Evolutionary conservation across 1,139 yeast genomes (phyloP).

Genomic region (Scheffersomyces titani): DNA sequence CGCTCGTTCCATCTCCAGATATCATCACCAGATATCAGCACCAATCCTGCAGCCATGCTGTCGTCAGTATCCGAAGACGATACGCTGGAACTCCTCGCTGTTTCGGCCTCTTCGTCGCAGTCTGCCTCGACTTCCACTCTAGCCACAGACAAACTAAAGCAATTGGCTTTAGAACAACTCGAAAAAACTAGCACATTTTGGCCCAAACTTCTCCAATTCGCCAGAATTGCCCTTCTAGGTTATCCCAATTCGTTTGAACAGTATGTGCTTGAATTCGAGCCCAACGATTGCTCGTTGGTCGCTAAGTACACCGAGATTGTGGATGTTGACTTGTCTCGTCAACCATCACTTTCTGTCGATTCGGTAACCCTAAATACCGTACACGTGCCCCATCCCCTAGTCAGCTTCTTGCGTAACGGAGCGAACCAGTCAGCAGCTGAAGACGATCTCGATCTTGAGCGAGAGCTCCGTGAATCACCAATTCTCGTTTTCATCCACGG

Average conservation of each 20-base stretch:
- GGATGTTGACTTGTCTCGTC: slow-evolving; percentile 30
- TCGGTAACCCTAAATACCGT: slow-evolving; percentile 40
- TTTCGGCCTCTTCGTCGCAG: slow-evolving; percentile 4
- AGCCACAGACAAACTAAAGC: slow-evolving; percentile 2
- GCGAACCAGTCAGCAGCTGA: slow-evolving; percentile 20
- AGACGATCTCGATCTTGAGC: slow-evolving; percentile 26
- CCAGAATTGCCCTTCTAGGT: slow-evolving; percentile 24
- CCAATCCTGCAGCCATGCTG: background rate
- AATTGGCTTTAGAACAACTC: slow-evolving; percentile 5
- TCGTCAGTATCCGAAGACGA: slow-evolving; percentile 6
- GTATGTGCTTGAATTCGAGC: slow-evolving; percentile 41
- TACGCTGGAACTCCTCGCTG: slow-evolving; percentile 7
- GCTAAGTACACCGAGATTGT: slow-evolving; percentile 48
- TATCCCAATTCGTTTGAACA: slow-evolving; percentile 39
- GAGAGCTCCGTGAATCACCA: slow-evolving; percentile 53
- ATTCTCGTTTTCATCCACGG: slow-evolving; percentile 68
- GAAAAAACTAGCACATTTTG: slow-evolving; percentile 20
- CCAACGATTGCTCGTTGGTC: slow-evolving; percentile 56
- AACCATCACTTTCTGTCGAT: slow-evolving; percentile 28
- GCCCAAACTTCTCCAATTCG: slow-evolving; percentile 28
- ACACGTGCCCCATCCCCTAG: slow-evolving; percentile 57
- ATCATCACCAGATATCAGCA: background rate
- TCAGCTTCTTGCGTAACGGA: slow-evolving; percentile 47
- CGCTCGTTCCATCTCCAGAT: background rate
- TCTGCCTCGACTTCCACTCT: background rate